These are phyloP conservation scores for Heimioporus sp. DNA, from an alignment of 768 basidiomycete species.

Conservation along the genomic window DNA sequence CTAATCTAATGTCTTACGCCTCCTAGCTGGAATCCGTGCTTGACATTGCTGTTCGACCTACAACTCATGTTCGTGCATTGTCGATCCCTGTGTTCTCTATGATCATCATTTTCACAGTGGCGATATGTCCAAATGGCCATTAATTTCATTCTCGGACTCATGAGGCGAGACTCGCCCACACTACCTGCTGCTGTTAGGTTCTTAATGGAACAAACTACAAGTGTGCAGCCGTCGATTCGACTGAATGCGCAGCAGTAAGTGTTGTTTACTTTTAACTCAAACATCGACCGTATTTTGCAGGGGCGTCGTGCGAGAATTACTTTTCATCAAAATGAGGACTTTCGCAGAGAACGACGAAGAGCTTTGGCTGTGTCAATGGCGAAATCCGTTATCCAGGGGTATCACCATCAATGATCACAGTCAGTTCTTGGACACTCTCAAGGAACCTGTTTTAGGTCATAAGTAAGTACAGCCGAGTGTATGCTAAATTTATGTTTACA, in stretches of 20 bases:
- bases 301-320: conserved; percentile 63
- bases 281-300: conserved; percentile 32
- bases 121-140: conserved; percentile 74
- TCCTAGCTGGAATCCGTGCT: conserved; percentile 58
- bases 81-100: background rate
- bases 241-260: conserved; percentile 60
- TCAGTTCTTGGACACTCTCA: conserved; percentile 49
- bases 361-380: conserved; percentile 74
- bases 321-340: conserved; percentile 73
- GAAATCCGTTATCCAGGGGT: conserved; percentile 52
- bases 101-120: conserved; percentile 53
- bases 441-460: conserved; percentile 35
- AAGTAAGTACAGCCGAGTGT: conserved; percentile 29
- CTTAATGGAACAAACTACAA: conserved; percentile 63
- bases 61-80: conserved; percentile 63
- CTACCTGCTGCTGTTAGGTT: conserved; percentile 56
- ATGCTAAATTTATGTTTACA: background rate
- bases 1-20: background rate
- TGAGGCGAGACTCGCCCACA: conserved; percentile 60
- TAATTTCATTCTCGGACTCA: conserved; percentile 56
- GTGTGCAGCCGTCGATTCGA: conserved; percentile 69
- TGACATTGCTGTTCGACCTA: conserved; percentile 54
- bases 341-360: conserved; percentile 62
- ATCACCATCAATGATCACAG: conserved; percentile 47
- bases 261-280: background rate